These are phyloP conservation scores for Talaromyces liani DNA, from an alignment of 495 filamentous ascomycete genomes.

Conservation along the genomic window DNA sequence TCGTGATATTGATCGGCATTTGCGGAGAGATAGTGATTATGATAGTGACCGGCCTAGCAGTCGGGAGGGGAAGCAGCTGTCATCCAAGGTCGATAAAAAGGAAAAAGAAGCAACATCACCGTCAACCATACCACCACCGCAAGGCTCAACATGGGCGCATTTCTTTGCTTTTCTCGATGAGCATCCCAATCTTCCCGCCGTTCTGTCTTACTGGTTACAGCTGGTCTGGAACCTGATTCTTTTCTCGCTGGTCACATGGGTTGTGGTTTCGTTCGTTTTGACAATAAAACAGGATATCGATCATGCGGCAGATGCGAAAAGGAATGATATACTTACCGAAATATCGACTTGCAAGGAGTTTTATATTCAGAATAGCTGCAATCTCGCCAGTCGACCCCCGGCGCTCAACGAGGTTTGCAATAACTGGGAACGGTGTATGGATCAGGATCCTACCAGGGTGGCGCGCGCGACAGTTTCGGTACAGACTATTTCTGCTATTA, in stretches of 20 bases:
- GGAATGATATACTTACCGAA: conserved; percentile 56
- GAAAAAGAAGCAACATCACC: conserved; percentile 10
- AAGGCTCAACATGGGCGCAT: conserved; percentile 38
- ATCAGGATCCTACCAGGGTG: conserved; percentile 57
- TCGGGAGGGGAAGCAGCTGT: conserved; percentile 22
- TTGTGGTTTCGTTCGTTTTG: conserved; percentile 60
- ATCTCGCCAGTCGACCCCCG: conserved; percentile 51
- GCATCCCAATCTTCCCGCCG: conserved; percentile 78
- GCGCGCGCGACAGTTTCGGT: conserved; percentile 61
- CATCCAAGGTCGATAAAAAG: conserved; percentile 13
- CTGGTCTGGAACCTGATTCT: conserved; percentile 72
- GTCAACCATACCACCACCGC: conserved; percentile 13
- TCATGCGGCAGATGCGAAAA: conserved; percentile 56
- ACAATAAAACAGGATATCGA: conserved; percentile 72
- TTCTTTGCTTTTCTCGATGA: conserved; percentile 64
- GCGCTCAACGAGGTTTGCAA: conserved; percentile 66
- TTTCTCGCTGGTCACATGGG: conserved; percentile 56
- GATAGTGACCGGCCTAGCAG: conserved; percentile 50
- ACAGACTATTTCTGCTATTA: conserved; percentile 74
- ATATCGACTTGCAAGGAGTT: conserved; percentile 63
- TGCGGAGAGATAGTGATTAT: conserved; percentile 47
- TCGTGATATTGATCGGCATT: conserved; percentile 32
- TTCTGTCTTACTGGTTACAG: conserved; percentile 79
- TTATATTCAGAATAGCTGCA: conserved; percentile 69
- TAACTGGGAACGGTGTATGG: conserved; percentile 83